A percentile compares a stretch with the other conserved stretches of the same genome.
Evolutionary conservation across 2,329 filamentous ascomycete genomes (phyloP).

Genomic region (Stemphylium beticola): DNA sequence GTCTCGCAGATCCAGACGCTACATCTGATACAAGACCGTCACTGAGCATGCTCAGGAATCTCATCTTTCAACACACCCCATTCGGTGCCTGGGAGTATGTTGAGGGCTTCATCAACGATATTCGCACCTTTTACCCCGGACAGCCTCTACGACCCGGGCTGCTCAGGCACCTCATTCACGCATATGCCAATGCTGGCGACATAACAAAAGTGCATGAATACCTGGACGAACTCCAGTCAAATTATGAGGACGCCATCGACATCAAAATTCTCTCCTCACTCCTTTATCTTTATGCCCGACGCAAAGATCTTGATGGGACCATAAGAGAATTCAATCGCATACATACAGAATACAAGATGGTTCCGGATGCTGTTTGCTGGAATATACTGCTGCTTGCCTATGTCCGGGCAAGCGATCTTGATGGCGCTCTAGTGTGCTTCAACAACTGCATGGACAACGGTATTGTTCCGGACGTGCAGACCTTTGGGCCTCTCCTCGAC

Average conservation of each 20-base stretch:
- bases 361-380: conserved; percentile 69
- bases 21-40: conserved; percentile 24
- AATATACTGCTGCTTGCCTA: conserved; percentile 79
- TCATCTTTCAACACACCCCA: conserved; percentile 30
- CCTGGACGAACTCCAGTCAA: conserved; percentile 34
- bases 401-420: conserved; percentile 68
- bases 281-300: conserved; percentile 73
- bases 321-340: conserved; percentile 69
- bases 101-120: conserved; percentile 31
- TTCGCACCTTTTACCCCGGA: conserved; percentile 31
- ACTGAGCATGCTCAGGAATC: conserved; percentile 20
- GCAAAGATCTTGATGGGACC: conserved; percentile 68
- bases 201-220: conserved; percentile 41
- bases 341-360: conserved; percentile 58
- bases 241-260: conserved; percentile 14
- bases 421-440: conserved; percentile 70
- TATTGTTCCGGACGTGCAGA: conserved; percentile 65
- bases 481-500: conserved; percentile 76
- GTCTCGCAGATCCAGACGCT: conserved; percentile 16
- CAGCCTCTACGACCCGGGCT: conserved; percentile 24
- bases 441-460: conserved; percentile 60
- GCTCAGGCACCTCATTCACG: conserved; percentile 29
- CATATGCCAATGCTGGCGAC: conserved; percentile 45
- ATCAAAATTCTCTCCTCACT: conserved; percentile 46
- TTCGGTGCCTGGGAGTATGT: conserved; percentile 28